A percentile compares a stretch with the other conserved stretches of the same genome.
Evolutionary conservation across 345 rosid species (phyloP).

Genomic region (Pugionium dolabratum): DNA sequence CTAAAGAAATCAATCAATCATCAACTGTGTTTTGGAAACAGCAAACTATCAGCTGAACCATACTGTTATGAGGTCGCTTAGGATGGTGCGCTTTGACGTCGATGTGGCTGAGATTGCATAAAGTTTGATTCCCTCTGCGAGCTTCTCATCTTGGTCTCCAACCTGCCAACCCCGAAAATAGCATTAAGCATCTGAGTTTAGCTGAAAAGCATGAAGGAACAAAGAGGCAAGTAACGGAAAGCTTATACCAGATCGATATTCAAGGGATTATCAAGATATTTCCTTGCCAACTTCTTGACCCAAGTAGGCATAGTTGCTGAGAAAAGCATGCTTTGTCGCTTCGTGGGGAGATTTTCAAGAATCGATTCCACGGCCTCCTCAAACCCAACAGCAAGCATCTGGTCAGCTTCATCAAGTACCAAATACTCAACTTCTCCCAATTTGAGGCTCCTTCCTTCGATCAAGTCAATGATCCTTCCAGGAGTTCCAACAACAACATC

Average conservation of each 20-base stretch:
- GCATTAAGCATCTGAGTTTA: constrained; percentile 8
- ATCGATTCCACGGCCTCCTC: constrained; percentile 93
- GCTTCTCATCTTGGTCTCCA: constrained; percentile 93
- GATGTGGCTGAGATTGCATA: constrained; percentile 78
- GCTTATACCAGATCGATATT: constrained; percentile 80
- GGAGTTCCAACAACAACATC: constrained; percentile 99
- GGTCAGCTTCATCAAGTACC: constrained; percentile 99
- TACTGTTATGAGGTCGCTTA: constrained; percentile 91
- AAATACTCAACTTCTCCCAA: constrained; percentile 85
- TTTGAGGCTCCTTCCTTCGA: constrained; percentile 71
- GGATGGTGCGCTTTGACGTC: constrained; percentile 76
- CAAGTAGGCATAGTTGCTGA: constrained; percentile 99
- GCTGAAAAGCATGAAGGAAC: not conserved
- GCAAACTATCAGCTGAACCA: constrained; percentile 25
- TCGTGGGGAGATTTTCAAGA: constrained; percentile 77
- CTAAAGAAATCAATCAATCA: constrained; percentile 11
- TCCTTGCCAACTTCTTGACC: constrained; percentile 93
- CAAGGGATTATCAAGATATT: constrained; percentile 82
- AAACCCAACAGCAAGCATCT: constrained; percentile 98
- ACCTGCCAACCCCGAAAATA: constrained; percentile 50
- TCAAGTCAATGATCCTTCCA: constrained; percentile 87
- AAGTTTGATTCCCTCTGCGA: constrained; percentile 91
- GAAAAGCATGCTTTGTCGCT: constrained; percentile 97
- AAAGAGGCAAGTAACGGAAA: not conserved
- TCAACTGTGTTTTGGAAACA: constrained; percentile 5